Evolutionary conservation across 495 filamentous ascomycete genomes (phyloP), one percentile per base, ranked within the genome.

Genomic region (Lineolata rhizophorae): DNA sequence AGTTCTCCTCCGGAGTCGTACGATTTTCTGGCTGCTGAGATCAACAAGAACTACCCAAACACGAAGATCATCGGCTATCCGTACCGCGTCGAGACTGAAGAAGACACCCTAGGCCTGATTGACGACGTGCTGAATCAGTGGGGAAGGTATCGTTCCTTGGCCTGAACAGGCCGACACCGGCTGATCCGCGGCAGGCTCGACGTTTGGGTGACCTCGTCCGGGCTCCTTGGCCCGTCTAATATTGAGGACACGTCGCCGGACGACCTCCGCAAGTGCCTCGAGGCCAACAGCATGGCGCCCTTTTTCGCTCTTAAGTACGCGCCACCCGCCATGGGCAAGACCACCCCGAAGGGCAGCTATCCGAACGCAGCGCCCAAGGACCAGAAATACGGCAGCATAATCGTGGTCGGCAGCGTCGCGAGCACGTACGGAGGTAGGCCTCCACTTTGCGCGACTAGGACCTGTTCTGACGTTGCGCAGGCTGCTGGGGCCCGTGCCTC

Each of bases 271-370:
- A 61, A 58, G 25, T 60, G 57, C 39, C 64, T 70, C 46, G 62
- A 66, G 38, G 61, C 61, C 1, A 67, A 69, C 41, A 54, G 53
- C 27, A 53, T 69, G 38, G 65, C 65, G 8, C 63, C 67, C 2
- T 69, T 72, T 46, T 72, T 65, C 45, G 67, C 66, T 4, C 49
- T 71, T 31, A 70, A 70, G 40, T 67, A 71, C 42, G 64, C 65
- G 0, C 67, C 66, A 3, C 56, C 65, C 5, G 67, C 67, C 2
- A 72, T 72, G 67, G 57, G 41, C 14, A 72, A 72, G 45, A 61
- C 57, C 1, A 54, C 54, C 15, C 43, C 48, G 12, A 60, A 58
- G 34, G 50, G 57, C 22, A 53, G 52, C 15, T 72, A 72, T 43
- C 57, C 65, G 0, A 72, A 70, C 45, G 67, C 67, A 4, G 64